Conservation (phyloP, 768 basidiomycete genomes). For the Rhizopogon rudus region DNA sequence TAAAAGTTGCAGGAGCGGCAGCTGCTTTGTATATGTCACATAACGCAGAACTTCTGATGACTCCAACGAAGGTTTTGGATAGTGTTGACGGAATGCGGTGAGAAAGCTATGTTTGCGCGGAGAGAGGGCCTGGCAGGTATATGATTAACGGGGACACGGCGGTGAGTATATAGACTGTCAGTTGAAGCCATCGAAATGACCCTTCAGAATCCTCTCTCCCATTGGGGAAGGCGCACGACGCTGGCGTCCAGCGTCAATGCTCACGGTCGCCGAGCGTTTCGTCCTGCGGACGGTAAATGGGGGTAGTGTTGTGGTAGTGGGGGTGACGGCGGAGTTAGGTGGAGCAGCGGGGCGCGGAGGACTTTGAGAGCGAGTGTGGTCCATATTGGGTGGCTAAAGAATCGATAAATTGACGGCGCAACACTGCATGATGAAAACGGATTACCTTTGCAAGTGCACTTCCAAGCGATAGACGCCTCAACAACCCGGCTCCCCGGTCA, state of each 20-base stretch:
- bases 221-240: conserved; percentile 79
- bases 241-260: conserved; percentile 37
- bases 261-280: conserved; percentile 58
- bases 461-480: conserved; percentile 73
- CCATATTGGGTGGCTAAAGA: conserved; percentile 7
- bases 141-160: too few species aligned
- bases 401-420: neutral
- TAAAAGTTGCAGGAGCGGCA: neutral
- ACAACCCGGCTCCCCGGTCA: conserved; percentile 66
- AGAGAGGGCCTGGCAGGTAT: neutral
- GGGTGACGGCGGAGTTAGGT: conserved; percentile 40
- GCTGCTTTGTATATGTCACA: neutral
- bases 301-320: conserved; percentile 9
- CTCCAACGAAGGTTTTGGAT: neutral
- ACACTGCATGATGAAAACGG: neutral
- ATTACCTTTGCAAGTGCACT: conserved; percentile 54
- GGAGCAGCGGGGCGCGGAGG: conserved; percentile 39
- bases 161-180: conserved; percentile 25
- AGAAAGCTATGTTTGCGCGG: neutral
- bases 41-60: neutral
- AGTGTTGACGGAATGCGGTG: neutral
- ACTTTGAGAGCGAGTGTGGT: conserved; percentile 20
- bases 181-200: conserved; percentile 89
- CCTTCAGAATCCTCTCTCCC: conserved; percentile 89
- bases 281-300: conserved; percentile 30